Evolutionary conservation across 2,329 filamentous ascomycete species (phyloP).

Genomic region (Fusarium musae): DNA sequence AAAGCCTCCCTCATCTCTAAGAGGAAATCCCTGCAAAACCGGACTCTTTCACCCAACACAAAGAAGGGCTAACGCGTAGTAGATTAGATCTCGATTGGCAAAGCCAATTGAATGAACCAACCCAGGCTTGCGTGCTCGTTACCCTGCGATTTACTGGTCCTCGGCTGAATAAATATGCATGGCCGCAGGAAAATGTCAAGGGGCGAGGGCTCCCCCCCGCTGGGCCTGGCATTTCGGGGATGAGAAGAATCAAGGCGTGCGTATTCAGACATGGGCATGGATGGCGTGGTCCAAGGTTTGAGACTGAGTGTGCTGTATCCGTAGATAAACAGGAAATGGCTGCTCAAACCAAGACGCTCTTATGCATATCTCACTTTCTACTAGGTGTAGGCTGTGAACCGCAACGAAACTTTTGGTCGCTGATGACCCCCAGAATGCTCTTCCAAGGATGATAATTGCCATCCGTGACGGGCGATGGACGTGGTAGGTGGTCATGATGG

Average conservation of each 20-base stretch:
- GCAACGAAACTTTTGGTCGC: neutral
- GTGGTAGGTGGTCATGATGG: conserved; percentile 21
- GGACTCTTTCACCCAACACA: conserved; percentile 19
- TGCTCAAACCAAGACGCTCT: neutral
- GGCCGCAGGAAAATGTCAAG: neutral
- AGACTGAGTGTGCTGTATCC: neutral
- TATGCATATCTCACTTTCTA: conserved; percentile 17
- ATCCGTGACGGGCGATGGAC: neutral
- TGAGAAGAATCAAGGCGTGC: conserved; percentile 18
- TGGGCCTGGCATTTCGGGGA: neutral
- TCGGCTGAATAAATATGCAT: conserved; percentile 3
- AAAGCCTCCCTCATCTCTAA: conserved; percentile 9
- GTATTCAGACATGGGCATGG: neutral
- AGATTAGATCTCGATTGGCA: conserved; percentile 41
- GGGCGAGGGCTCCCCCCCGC: neutral
- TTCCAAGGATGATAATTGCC: neutral
- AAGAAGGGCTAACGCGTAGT: conserved; percentile 27
- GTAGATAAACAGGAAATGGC: conserved; percentile 4
- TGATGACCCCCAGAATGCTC: neutral
- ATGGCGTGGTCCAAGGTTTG: conserved; percentile 34
- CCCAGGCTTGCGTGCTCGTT: conserved; percentile 30
- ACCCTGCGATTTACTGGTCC: conserved; percentile 20
- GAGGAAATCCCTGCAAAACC: conserved; percentile 19
- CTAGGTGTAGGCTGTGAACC: neutral
- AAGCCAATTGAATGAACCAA: conserved; percentile 41